Base-by-base conservation (phyloP, 176 grass and related monocot genomes). In the Hsuehochloa calcarea region DNA sequence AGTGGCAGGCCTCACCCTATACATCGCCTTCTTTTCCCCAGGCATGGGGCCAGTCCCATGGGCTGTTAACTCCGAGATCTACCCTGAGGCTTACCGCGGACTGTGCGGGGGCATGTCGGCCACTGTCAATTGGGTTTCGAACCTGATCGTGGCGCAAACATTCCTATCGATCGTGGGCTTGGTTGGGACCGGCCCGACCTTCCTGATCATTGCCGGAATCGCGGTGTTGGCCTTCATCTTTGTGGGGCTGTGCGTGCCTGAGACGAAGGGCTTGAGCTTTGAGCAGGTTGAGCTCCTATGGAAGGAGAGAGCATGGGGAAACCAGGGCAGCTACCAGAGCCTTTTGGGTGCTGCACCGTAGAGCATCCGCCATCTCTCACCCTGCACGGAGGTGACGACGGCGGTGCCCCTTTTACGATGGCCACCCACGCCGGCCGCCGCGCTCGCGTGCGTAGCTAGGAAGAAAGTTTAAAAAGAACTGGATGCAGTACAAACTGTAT, bases 1-100 rank as follows among this genome's bases (percentile, higher is more conserved):
- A 0, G 91, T 98, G 10, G 52, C 74, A 9, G 93, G 96, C 14
- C 89, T 98, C 3, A 91, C 85, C 23, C 80, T 98, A 38, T 98
- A 98, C 68, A 98, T 98, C 20, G 73, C 87, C 14, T 71, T 40
- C 79, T 98, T 98, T 61, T 86, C 96, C 17, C 96, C 96, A 12
- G 96, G 96, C 72, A 98, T 98, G 96, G 96, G 93, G 8, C 91
- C 93, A 0, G 96, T 98, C 19, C 96, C 96, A 3, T 98, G 96
- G 96, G 91, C 93, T 0, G 96, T 98, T 56, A 98, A 98, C 85
- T 95, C 93, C 0, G 96, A 98, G 75, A 95, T 98, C 40, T 98
- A 98, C 64, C 96, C 91, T 0, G 91, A 95, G 89, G 87, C 85
- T 1, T 98, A 98, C 81, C 91, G 96, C 15, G 93, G 96, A 43